These are phyloP conservation scores for Rhizomucor pusillus DNA, from an alignment of 371 early-diverging fungal genomes.

Conservation along the genomic window DNA sequence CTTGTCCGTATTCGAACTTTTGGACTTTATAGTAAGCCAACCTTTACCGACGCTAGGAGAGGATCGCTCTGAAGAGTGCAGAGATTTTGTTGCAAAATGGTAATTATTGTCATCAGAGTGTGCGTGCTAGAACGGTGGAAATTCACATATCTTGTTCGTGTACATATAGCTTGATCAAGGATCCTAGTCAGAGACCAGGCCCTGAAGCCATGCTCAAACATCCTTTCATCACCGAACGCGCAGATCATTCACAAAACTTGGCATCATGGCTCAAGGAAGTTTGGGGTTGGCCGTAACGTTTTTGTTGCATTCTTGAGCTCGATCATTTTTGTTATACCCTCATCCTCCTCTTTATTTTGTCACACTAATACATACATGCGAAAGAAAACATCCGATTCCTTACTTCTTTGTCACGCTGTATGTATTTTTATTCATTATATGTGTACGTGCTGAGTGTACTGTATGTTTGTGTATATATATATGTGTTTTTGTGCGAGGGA, in stretches of 20 bases:
- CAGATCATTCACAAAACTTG: slow-evolving; percentile 32
- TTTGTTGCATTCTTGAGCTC: neutral
- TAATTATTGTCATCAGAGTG: slow-evolving; percentile 32
- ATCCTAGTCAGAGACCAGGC: slow-evolving; percentile 70
- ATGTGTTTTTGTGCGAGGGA: too few relatives aligned
- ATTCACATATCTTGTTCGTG: neutral
- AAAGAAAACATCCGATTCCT: too few relatives aligned
- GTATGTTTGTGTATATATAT: too few relatives aligned
- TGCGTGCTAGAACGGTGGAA: slow-evolving; percentile 6
- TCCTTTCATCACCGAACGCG: slow-evolving; percentile 51
- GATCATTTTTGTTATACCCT: slow-evolving; percentile 8
- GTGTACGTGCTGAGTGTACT: too few relatives aligned
- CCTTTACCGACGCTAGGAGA: slow-evolving; percentile 79
- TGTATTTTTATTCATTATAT: too few relatives aligned
- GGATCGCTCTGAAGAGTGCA: slow-evolving; percentile 64
- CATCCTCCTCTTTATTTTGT: too few relatives aligned
- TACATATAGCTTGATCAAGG: slow-evolving; percentile 60
- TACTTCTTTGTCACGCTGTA: too few relatives aligned
- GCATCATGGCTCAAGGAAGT: slow-evolving; percentile 52
- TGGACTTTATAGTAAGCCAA: slow-evolving; percentile 89
- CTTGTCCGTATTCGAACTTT: slow-evolving; percentile 84
- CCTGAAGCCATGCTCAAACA: slow-evolving; percentile 70
- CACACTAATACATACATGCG: too few relatives aligned
- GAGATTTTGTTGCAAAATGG: slow-evolving; percentile 79
- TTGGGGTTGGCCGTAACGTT: slow-evolving; percentile 42